Percentiles rank a stretch among this genome's conserved stretches.
These are phyloP conservation scores for Arabidopsis arenosa DNA, from an alignment of 345 rosid species.

Conservation along the genomic window DNA sequence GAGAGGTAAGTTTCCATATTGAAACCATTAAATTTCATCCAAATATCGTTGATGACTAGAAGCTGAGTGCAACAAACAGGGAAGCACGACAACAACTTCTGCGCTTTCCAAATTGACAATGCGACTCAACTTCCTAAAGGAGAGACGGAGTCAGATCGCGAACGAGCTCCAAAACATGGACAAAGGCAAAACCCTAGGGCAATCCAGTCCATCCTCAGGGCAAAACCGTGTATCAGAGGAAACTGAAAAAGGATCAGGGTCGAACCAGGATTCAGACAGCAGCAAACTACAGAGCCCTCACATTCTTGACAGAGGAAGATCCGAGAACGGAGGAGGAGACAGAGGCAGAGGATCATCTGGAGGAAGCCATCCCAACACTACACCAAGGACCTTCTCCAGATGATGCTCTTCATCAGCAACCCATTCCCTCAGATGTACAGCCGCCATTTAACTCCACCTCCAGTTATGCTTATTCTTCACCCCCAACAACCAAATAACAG, in stretches of 20 bases:
- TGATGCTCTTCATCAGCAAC: constrained; percentile 35
- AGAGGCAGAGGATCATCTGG: constrained; percentile 46
- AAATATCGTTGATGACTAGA: constrained; percentile 10
- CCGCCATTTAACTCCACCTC: constrained; percentile 35
- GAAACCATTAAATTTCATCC: constrained; percentile 4
- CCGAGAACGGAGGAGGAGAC: constrained; percentile 54
- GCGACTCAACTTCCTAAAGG: constrained; percentile 84
- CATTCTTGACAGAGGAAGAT: constrained; percentile 51
- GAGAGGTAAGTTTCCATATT: constrained; percentile 62
- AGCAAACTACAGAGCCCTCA: constrained; percentile 34
- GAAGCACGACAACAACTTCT: constrained; percentile 55
- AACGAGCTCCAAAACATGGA: constrained; percentile 65
- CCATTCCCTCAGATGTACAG: constrained; percentile 39
- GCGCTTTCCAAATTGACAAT: constrained; percentile 81
- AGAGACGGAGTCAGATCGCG: constrained; percentile 70
- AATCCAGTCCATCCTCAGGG: constrained; percentile 31
- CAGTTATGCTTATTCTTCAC: constrained; percentile 21
- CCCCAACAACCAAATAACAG: constrained; percentile 29
- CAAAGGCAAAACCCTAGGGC: constrained; percentile 46
- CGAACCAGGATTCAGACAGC: constrained; percentile 19
- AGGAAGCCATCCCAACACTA: constrained; percentile 34
- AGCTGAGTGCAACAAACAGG: constrained; percentile 52
- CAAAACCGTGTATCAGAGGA: constrained; percentile 19
- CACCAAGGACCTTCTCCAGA: constrained; percentile 50
- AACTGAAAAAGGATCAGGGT: constrained; percentile 34